Evolutionary conservation across 148 eudicot genomes (phyloP).

Genomic region (Selenicereus undatus): DNA sequence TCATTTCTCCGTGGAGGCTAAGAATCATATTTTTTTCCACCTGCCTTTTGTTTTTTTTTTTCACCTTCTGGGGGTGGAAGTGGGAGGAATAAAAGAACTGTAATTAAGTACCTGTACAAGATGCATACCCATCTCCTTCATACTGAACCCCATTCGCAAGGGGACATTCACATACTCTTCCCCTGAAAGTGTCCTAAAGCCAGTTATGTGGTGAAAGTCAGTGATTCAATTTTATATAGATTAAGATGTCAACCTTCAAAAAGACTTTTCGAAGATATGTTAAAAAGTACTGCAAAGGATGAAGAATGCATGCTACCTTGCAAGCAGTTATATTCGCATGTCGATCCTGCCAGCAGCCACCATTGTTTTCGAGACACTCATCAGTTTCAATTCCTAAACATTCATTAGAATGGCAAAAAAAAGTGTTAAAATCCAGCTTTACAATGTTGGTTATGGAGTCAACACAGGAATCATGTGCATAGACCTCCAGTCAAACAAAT

Average conservation of each 20-base stretch:
- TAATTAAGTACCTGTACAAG: constrained; percentile 58
- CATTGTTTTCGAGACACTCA: constrained; percentile 79
- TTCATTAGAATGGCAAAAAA: background rate
- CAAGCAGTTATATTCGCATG: constrained; percentile 64
- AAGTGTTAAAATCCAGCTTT: too few species aligned
- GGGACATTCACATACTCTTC: constrained; percentile 92
- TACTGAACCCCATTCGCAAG: constrained; percentile 74
- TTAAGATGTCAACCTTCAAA: background rate
- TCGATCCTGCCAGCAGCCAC: constrained; percentile 86
- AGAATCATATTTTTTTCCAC: too few species aligned
- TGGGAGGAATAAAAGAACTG: too few species aligned
- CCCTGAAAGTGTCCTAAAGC: constrained; percentile 81
- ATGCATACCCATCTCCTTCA: constrained; percentile 77
- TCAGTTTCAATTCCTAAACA: constrained; percentile 77
- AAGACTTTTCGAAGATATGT: background rate
- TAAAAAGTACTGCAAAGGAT: background rate
- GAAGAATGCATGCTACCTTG: constrained; percentile 36
- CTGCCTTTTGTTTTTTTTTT: too few species aligned
- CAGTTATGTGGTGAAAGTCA: background rate
- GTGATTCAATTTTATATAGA: background rate
- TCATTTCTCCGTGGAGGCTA: too few species aligned
- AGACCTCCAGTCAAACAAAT: constrained; percentile 76
- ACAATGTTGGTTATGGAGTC: too few species aligned
- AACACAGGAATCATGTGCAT: background rate
- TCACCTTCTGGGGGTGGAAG: too few species aligned